Conservation (phyloP, 352 stramenopile genomes). For the Pythium myriotylum region DNA sequence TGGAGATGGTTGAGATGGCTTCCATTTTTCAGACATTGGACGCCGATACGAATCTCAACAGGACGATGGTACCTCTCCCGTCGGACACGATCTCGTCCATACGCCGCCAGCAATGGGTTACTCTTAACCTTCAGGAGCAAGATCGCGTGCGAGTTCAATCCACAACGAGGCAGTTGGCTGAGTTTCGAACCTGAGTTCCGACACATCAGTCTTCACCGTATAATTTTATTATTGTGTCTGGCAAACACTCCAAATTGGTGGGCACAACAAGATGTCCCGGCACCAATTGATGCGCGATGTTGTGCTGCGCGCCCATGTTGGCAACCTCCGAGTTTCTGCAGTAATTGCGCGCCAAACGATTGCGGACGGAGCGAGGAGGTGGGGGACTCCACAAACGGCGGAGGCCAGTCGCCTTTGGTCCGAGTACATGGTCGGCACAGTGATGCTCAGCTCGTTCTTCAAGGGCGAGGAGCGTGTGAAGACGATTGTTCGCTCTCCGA, state of each 20-base stretch:
- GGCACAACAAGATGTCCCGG: slow-evolving; percentile 23
- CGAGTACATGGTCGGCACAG: slow-evolving; percentile 87
- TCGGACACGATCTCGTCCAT: slow-evolving; percentile 19
- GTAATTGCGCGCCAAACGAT: slow-evolving; percentile 67
- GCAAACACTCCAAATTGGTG: too few relatives aligned
- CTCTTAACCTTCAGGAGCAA: slow-evolving; percentile 68
- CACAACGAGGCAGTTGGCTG: slow-evolving; percentile 44
- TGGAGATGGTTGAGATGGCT: slow-evolving; percentile 20
- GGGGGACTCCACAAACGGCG: slow-evolving; percentile 45
- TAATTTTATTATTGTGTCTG: too few relatives aligned
- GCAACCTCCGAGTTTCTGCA: slow-evolving; percentile 79
- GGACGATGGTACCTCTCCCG: slow-evolving; percentile 1
- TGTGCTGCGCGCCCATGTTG: slow-evolving; percentile 72
- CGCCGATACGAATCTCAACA: slow-evolving; percentile 1
- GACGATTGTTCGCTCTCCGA: slow-evolving; percentile 59
- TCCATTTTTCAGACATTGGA: background rate
- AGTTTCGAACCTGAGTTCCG: slow-evolving; percentile 44
- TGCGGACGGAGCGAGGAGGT: slow-evolving; percentile 57
- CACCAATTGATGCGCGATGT: slow-evolving; percentile 52
- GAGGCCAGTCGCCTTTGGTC: slow-evolving; percentile 67
- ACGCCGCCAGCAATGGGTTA: slow-evolving; percentile 45
- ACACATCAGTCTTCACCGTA: slow-evolving; percentile 1
- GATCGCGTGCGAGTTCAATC: slow-evolving; percentile 57
- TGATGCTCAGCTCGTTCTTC: slow-evolving; percentile 88
- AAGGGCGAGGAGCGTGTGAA: slow-evolving; percentile 88